Evolutionary conservation across 192 early-diverging fungal species (phyloP).

Genomic region (Obelidium mucronatum): DNA sequence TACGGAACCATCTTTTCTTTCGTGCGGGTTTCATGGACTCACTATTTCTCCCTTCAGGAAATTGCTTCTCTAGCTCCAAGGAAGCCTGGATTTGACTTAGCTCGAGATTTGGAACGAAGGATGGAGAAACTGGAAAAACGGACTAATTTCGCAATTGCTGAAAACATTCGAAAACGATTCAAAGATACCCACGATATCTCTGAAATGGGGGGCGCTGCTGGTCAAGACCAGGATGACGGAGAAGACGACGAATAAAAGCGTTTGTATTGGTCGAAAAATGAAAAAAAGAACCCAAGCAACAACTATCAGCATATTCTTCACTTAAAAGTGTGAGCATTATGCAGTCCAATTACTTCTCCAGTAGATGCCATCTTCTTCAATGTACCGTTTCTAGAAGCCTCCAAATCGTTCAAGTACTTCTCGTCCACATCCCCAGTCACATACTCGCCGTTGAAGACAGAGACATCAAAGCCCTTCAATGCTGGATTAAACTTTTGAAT

Average conservation of each 20-base stretch:
- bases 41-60: constrained; percentile 4
- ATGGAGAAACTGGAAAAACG: constrained; percentile 36
- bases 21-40: neutral
- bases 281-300: neutral
- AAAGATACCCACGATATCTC: constrained; percentile 36
- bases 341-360: constrained; percentile 56
- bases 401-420: constrained; percentile 50
- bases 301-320: constrained; percentile 4
- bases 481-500: constrained; percentile 84
- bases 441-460: constrained; percentile 96
- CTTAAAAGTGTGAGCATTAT: constrained; percentile 49
- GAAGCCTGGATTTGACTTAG: constrained; percentile 42
- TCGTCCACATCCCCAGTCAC: constrained; percentile 75
- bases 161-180: constrained; percentile 39
- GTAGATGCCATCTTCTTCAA: constrained; percentile 45
- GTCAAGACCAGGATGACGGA: neutral
- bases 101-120: constrained; percentile 32
- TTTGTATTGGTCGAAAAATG: neutral
- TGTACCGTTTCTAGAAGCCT: constrained; percentile 40
- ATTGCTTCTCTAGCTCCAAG: constrained; percentile 33
- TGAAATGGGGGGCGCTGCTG: neutral
- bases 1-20: neutral
- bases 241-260: constrained; percentile 23
- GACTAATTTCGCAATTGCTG: constrained; percentile 39
- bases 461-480: constrained; percentile 90